Percentiles rank a stretch among this genome's conserved stretches.
phyloP scores from a whole-genome alignment of 2,329 filamentous ascomycete species.

The Metarhizium guizhouense region DNA sequence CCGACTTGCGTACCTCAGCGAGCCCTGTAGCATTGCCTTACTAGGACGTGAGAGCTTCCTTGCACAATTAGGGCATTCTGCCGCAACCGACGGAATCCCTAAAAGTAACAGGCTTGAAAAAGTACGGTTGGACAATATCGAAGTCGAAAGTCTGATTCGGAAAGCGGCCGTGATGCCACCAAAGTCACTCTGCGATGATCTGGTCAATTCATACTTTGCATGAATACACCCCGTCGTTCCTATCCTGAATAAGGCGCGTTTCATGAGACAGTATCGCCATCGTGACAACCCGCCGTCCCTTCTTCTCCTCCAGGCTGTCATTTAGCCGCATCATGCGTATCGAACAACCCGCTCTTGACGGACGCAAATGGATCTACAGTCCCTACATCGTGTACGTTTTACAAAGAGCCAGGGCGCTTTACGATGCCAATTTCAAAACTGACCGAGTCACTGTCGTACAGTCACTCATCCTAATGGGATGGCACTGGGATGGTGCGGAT shows the following conservation, averaged over 20 bases:
- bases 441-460: conserved; percentile 93
- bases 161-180: conserved; percentile 88
- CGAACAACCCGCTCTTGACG: conserved; percentile 91
- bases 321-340: conserved; percentile 88
- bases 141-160: conserved; percentile 91
- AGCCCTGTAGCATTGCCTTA: conserved; percentile 92
- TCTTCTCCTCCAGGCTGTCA: conserved; percentile 77
- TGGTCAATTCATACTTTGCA: conserved; percentile 89
- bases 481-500: conserved; percentile 99
- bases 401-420: conserved; percentile 94
- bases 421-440: conserved; percentile 95
- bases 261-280: conserved; percentile 89
- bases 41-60: conserved; percentile 85
- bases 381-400: conserved; percentile 90
- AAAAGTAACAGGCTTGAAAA: conserved; percentile 72
- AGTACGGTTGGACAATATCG: conserved; percentile 85
- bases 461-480: conserved; percentile 86
- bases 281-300: conserved; percentile 88
- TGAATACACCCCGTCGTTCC: conserved; percentile 95
- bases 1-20: conserved; percentile 85
- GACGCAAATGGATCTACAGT: conserved; percentile 91
- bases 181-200: conserved; percentile 79
- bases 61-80: conserved; percentile 85
- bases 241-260: conserved; percentile 84
- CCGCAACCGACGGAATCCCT: conserved; percentile 29